Conservation (phyloP, 1,284 basidiomycete genomes). For the Pholiota adiposa region DNA sequence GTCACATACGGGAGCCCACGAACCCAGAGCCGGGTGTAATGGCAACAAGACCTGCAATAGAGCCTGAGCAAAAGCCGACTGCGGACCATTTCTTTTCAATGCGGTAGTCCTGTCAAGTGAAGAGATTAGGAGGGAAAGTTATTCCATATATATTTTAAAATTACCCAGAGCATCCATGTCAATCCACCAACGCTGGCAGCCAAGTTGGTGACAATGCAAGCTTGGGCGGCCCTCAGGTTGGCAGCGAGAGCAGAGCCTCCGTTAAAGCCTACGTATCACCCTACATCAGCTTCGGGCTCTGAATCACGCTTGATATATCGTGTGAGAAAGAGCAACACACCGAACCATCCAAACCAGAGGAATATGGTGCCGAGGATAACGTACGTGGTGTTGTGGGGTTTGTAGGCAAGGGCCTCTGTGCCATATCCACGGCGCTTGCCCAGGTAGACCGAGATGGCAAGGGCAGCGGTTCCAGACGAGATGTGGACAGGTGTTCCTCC, state of each 20-base stretch:
- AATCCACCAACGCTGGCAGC: slow-evolving; percentile 86
- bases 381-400: slow-evolving; percentile 84
- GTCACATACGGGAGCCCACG: slow-evolving; percentile 73
- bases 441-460: slow-evolving; percentile 91
- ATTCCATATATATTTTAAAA: neutral
- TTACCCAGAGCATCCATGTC: slow-evolving; percentile 85
- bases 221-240: slow-evolving; percentile 86
- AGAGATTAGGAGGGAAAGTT: neutral
- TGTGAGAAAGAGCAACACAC: slow-evolving; percentile 24
- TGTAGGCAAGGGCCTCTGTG: slow-evolving; percentile 87
- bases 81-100: slow-evolving; percentile 92
- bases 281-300: neutral
- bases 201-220: slow-evolving; percentile 92
- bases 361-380: slow-evolving; percentile 91
- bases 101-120: slow-evolving; percentile 71
- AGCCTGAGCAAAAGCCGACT: slow-evolving; percentile 95
- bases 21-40: slow-evolving; percentile 95
- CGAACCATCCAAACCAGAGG: slow-evolving; percentile 98
- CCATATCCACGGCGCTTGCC: slow-evolving; percentile 92
- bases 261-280: slow-evolving; percentile 60
- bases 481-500: slow-evolving; percentile 96
- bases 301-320: neutral
- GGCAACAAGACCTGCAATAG: slow-evolving; percentile 86
- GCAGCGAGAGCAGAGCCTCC: slow-evolving; percentile 84
- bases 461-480: slow-evolving; percentile 87